Base-by-base conservation (phyloP, 2,329 filamentous ascomycete species). In the Fusarium newnesense region DNA sequence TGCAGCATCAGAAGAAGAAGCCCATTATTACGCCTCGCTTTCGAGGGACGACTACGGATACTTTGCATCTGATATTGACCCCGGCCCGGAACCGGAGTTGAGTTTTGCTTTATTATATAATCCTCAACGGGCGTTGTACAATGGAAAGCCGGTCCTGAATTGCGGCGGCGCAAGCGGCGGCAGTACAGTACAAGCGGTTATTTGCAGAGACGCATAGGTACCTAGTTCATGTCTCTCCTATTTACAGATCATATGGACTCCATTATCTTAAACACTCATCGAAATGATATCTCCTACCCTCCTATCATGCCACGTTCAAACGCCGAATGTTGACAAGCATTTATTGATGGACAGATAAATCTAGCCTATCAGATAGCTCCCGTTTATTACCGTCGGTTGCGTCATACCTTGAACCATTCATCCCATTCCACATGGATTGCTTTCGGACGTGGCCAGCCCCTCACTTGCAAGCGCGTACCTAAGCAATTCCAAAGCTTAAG, bases 81-180 rank as follows among this genome's bases (percentile, higher is more conserved):
- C 70, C 64, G 70, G 70, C 61, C 70, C 70, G 64, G 70, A 63
- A 30, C 67, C 67, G 60, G 72, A 54, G 50, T 18, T 54, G 36
- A 30, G 19, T 16, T 30, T 10, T 30, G 15, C 19, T 10, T 40
- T 28, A 40, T 26, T 10, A 54, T 28, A 40, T 26, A 54, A 40
- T 54, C 24, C 37, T 64, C 24, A 32, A 32, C 13, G 26, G 32
- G 37, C 32, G 37, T n/a, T 34, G 13, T 16, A 34, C 19, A 13
- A 46, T 44, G 62, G 62, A 44, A 44, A 62, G 52, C 44, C 68
- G 50, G 68, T 46, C 50, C 46, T 60, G n/a, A 40, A 39, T 32
- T 43, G 61, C 61, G 61, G 64, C 52, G 52, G 67, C 59, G 42
- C 37, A 69, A 53, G 42, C 53, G 57, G 57, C 52, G 32, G 37